A percentile compares a stretch with the other conserved stretches of the same genome.
These are phyloP conservation scores for Vitis hybrid DNA, from an alignment of 177 flowering plant genomes.

Conservation along the genomic window DNA sequence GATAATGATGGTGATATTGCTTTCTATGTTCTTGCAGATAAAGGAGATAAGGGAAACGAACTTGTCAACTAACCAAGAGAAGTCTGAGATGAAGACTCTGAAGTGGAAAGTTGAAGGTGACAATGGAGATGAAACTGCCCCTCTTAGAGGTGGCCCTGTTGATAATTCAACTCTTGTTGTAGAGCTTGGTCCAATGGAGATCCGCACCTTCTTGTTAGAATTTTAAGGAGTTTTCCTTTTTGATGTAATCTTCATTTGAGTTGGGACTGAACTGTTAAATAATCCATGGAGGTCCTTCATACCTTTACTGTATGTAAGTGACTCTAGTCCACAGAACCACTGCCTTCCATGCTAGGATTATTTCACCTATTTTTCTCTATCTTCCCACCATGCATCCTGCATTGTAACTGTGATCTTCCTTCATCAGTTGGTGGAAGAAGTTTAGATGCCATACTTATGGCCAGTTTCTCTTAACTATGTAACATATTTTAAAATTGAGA, in stretches of 20 bases:
- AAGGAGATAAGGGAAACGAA: slow-evolving; percentile 62
- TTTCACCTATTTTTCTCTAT: no score
- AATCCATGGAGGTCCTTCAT: no score
- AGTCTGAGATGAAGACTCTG: slow-evolving; percentile 63
- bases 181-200: slow-evolving; percentile 93
- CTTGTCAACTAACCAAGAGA: slow-evolving; percentile 80
- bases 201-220: slow-evolving; percentile 69
- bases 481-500: no score
- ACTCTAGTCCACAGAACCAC: no score
- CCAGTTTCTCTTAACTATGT: no score
- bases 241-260: background rate
- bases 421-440: no score
- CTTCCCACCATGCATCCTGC: no score
- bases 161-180: slow-evolving; percentile 49
- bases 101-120: slow-evolving; percentile 69
- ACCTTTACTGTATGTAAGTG: no score
- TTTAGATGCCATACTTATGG: no score
- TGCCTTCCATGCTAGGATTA: no score
- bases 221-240: slow-evolving; percentile 20
- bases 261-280: no score
- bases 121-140: slow-evolving; percentile 16
- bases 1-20: background rate
- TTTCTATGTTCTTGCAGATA: slow-evolving; percentile 46
- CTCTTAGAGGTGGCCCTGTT: slow-evolving; percentile 64
- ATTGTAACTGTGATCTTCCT: no score